These are phyloP conservation scores for Zasmidium cellare DNA, from an alignment of 2,329 filamentous ascomycete genomes.

Conservation along the genomic window DNA sequence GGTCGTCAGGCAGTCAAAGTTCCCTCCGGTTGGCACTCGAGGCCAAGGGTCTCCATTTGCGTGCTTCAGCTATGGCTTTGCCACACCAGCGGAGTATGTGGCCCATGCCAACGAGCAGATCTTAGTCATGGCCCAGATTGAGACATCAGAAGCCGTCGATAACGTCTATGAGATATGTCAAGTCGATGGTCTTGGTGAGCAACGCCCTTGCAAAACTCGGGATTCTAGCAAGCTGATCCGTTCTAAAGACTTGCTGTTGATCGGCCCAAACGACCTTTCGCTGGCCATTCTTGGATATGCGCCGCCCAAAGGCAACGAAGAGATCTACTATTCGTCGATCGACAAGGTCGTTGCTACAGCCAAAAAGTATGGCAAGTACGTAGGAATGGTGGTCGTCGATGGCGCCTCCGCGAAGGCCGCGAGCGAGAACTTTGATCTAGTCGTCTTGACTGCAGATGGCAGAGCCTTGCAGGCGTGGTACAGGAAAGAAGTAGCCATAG, in stretches of 20 bases:
- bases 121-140: constrained; percentile 49
- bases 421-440: constrained; percentile 53
- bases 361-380: constrained; percentile 64
- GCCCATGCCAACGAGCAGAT: constrained; percentile 52
- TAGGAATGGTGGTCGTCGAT: constrained; percentile 54
- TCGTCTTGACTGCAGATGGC: constrained; percentile 33
- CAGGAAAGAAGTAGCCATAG: constrained; percentile 6
- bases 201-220: not conserved
- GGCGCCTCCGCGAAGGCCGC: constrained; percentile 49
- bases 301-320: constrained; percentile 41
- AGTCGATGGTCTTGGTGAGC: constrained; percentile 50
- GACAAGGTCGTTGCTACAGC: constrained; percentile 56
- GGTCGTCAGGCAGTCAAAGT: constrained; percentile 54
- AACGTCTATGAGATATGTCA: constrained; percentile 51
- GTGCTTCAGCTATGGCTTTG: constrained; percentile 57
- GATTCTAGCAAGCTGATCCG: constrained; percentile 20
- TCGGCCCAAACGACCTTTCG: constrained; percentile 58
- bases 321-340: constrained; percentile 50
- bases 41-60: constrained; percentile 56
- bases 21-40: constrained; percentile 51
- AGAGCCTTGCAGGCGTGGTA: constrained; percentile 32
- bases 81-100: constrained; percentile 45
- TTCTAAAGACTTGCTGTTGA: constrained; percentile 39
- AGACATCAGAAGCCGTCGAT: constrained; percentile 40
- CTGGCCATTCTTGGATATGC: constrained; percentile 53